phyloP scores from a whole-genome alignment of 495 filamentous ascomycete species.

The Penicillium fimorum region DNA sequence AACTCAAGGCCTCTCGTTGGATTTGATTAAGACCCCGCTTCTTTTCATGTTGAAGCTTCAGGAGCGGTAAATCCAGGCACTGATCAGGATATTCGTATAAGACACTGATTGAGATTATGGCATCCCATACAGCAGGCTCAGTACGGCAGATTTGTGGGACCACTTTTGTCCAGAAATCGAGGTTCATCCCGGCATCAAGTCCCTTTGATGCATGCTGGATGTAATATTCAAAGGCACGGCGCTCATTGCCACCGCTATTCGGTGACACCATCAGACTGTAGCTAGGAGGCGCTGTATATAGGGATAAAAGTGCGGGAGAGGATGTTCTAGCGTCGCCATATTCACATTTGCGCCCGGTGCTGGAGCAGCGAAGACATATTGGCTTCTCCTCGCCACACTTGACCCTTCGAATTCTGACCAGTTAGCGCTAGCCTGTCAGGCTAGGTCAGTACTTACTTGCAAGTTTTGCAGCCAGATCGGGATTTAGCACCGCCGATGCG shows the following conservation, averaged over 20 bases:
- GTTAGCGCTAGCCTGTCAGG: background rate
- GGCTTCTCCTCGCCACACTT: constrained; percentile 68
- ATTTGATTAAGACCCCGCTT: constrained; percentile 4
- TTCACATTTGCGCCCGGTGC: constrained; percentile 49
- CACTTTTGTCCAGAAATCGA: constrained; percentile 54
- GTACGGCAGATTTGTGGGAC: constrained; percentile 53
- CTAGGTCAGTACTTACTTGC: constrained; percentile 20
- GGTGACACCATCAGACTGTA: constrained; percentile 10
- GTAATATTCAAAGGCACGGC: constrained; percentile 53
- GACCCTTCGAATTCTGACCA: constrained; percentile 55
- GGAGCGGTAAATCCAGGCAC: constrained; percentile 18
- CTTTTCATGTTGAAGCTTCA: constrained; percentile 7
- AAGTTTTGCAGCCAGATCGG: constrained; percentile 26
- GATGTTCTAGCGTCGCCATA: constrained; percentile 5
- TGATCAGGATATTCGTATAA: constrained; percentile 43
- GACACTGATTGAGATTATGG: constrained; percentile 49
- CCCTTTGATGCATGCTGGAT: constrained; percentile 46
- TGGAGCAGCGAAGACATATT: constrained; percentile 54
- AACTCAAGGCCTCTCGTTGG: constrained; percentile 27
- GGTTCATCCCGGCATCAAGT: constrained; percentile 46
- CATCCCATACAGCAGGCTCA: constrained; percentile 56
- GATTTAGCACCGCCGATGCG: constrained; percentile 22
- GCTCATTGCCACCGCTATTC: constrained; percentile 21
- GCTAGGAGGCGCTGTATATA: background rate
- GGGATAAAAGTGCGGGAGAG: background rate